Evolutionary conservation across 78 protist species (phyloP).

Genomic region (Capsaspora owczarzaki): DNA sequence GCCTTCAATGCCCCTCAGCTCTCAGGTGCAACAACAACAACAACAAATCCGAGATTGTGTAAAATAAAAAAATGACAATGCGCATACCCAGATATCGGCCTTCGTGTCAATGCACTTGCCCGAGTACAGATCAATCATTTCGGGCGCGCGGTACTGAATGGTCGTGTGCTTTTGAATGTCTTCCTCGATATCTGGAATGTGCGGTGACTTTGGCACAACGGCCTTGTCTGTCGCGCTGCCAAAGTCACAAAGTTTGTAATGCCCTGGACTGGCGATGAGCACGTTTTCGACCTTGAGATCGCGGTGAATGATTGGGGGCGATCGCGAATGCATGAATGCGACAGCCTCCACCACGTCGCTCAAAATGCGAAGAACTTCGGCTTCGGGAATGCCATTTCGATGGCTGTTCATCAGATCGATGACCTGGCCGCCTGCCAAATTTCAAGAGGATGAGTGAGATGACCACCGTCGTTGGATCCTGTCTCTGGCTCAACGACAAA

Average conservation of each 20-base stretch:
- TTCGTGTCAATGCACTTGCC: background rate
- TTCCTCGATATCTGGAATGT: background rate
- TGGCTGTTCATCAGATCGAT: background rate
- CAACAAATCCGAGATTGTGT: background rate
- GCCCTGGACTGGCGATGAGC: background rate
- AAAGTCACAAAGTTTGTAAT: conserved; percentile 18
- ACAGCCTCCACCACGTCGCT: background rate
- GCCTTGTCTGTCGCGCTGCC: background rate
- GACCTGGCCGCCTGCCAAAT: background rate
- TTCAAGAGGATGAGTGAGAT: background rate
- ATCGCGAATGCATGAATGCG: background rate
- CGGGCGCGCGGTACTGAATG: conserved; percentile 27
- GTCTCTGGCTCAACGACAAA: too few species aligned
- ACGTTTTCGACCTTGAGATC: conserved; percentile 5
- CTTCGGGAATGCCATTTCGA: background rate
- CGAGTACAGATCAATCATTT: conserved; percentile 35
- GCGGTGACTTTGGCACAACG: background rate
- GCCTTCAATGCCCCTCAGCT: background rate
- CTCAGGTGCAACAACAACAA: background rate
- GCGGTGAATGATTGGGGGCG: background rate
- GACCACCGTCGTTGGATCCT: too few species aligned
- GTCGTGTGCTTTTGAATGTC: conserved; percentile 20
- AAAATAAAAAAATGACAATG: background rate
- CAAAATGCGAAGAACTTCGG: background rate
- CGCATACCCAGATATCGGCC: conserved; percentile 27